Evolutionary conservation across 2,329 filamentous ascomycete species (phyloP), one percentile per base, ranked within the genome.

Genomic region (Xylariaceae sp.): DNA sequence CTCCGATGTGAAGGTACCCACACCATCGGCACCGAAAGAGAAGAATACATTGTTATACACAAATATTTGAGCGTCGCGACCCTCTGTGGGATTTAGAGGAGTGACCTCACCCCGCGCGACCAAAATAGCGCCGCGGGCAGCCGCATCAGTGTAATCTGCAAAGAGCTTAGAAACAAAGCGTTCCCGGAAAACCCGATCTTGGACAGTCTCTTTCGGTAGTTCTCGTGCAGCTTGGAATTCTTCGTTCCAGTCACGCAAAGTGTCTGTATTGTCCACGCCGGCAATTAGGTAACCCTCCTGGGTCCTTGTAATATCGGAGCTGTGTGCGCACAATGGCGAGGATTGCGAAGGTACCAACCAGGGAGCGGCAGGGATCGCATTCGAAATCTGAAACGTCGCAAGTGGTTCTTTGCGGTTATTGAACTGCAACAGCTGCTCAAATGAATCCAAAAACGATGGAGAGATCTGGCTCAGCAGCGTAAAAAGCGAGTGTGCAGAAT

Each of bases 31-130:
- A 61, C 95, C 95, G 67, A 97, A 98, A 0, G 95, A 98, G 80
- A 96, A 99, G 80, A 99, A 99, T 65, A 99, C 92, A 76, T 99
- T 99, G 82, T 98, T 98, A 81, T 98, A 97, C 21, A 99, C 94
- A 70, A 96, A 99, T 64, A 99, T 99, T 74, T 99, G 95, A 3
- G 95, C 95, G 73, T 99, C 94, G 65, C 84, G 86, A 62, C 83
- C 87, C 77, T 99, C 95, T 0, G 94, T 98, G 6, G 95, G 96
- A 78, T 99, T 99, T 52, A 99, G 78, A 6, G 95, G 92, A 17
- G 92, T 88, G 62, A 99, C 90, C 74, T 99, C 95, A 51, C 95
- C 95, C 55, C 91, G 86, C 21, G 93, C 94, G 51, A 99, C 94
- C 65, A 98, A 81, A 41, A 97, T 90, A 28, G 95, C 94, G 61